Evolutionary conservation across 768 basidiomycete species (phyloP), one percentile per base, ranked within the genome.

Genomic region (Termitomyces sp.): DNA sequence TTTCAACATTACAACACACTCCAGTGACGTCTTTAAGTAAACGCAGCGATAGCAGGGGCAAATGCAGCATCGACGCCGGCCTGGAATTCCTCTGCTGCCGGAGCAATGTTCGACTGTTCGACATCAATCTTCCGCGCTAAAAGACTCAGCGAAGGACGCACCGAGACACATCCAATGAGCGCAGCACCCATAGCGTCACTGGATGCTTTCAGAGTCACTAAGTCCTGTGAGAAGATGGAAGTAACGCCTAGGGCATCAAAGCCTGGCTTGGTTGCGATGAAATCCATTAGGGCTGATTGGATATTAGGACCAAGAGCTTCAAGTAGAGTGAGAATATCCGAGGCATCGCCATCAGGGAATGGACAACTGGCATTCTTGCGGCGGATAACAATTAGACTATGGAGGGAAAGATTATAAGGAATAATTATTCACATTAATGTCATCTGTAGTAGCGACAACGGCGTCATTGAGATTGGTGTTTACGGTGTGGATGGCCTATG

Each of bases 401-500:
- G 1, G 25, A 14, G 0, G 16, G 16, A 52, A 10, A 17, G 34
- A 25, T 41, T 5, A 14, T 12, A 16, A 29, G 38, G 29, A 21
- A 29, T 29, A 29, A 7, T 29, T 29, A 29, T 29, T 23, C 12
- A 71, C 70, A 5, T 58, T 54, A 2, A 65, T 63, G 43, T 73
- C 74, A 11, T 62, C 56, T 4, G 70, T 70, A 3, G 63, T 67
- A 6, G 60, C 54, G 51, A 70, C 61, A 19, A 73, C 46, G 4
- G 68, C 46, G 9, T 60, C 59, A 16, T 57, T 60, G 9, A 71
- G 54, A 27, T 37, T 61, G 3, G 49, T 61, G 3, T 71, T 65
- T 47, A 60, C 64, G 14, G 45, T 69, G 63, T 74, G 73, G 58
- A 75, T 71, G 11, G 62, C 59, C 73, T 75, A 27, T 9, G 27